phyloP scores from a whole-genome alignment of 805 yeast species.

The Teunomyces panamensis region DNA sequence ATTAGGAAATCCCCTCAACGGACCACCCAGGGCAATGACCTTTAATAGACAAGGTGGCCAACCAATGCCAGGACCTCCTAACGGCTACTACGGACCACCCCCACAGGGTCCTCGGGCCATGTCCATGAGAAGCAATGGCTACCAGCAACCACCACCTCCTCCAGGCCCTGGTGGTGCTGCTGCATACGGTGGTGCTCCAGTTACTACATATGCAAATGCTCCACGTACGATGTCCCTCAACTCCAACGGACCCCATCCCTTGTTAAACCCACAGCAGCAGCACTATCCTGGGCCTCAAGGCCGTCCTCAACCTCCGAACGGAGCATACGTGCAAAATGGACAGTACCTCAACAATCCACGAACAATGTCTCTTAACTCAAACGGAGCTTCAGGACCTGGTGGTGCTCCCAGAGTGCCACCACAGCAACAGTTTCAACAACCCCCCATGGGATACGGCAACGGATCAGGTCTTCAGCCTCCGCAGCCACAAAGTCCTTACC shows the following conservation, averaged over 20 bases:
- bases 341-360: constrained; percentile 5
- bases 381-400: background rate
- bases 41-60: constrained; percentile 9
- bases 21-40: constrained; percentile 33
- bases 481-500: background rate
- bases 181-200: constrained; percentile 1
- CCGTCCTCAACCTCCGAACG: constrained; percentile 5
- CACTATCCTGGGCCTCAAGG: constrained; percentile 5
- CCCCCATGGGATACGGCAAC: background rate
- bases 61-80: constrained; percentile 12
- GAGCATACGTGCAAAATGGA: background rate
- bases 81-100: constrained; percentile 1
- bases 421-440: constrained; percentile 1
- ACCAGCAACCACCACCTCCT: constrained; percentile 1
- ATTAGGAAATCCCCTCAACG: constrained; percentile 9
- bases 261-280: constrained; percentile 6
- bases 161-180: background rate
- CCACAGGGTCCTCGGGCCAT: constrained; percentile 7
- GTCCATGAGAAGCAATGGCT: constrained; percentile 9
- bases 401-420: constrained; percentile 1
- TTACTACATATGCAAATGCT: constrained; percentile 8
- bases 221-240: constrained; percentile 30
- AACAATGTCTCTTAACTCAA: background rate
- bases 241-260: constrained; percentile 8
- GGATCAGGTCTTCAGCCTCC: background rate